These are phyloP conservation scores for Phialemoniopsis sp. DNA, from an alignment of 2,329 filamentous ascomycete genomes.

Conservation along the genomic window DNA sequence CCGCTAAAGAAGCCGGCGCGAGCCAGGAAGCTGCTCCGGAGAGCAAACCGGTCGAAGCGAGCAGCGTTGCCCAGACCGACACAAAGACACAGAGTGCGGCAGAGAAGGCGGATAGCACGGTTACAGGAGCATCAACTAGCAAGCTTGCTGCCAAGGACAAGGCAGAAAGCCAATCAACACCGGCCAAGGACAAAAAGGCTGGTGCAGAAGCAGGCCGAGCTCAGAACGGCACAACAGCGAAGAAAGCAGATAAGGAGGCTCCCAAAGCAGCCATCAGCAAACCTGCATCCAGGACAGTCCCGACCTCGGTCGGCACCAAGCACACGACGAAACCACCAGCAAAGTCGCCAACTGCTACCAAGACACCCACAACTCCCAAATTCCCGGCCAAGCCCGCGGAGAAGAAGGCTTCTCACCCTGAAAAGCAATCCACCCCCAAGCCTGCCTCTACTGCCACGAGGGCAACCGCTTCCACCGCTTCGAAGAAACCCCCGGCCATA, in stretches of 20 bases:
- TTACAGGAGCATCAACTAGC: no score
- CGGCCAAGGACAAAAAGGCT: no score
- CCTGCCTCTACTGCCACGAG: constrained; percentile 20
- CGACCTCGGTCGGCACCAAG: constrained; percentile 22
- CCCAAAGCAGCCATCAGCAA: constrained; percentile 4
- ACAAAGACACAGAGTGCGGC: no score
- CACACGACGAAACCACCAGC: constrained; percentile 22
- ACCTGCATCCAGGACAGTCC: constrained; percentile 18
- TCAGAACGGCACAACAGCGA: neutral
- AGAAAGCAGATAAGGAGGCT: constrained; percentile 2
- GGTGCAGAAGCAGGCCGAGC: no score
- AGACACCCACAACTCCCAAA: constrained; percentile 28
- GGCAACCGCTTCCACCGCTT: constrained; percentile 22
- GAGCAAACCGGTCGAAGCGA: no score
- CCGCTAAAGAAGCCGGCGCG: constrained; percentile 17
- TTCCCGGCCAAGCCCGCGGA: constrained; percentile 23
- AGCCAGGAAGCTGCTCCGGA: neutral
- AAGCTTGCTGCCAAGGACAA: no score
- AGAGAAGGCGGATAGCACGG: no score
- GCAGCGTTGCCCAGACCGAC: no score
- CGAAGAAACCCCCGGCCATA: constrained; percentile 38
- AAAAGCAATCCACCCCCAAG: constrained; percentile 23
- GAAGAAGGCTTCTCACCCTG: constrained; percentile 25
- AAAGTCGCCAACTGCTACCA: constrained; percentile 31
- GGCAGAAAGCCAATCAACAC: no score